Conservation (phyloP, 345 rosid species). For the Isatis tinctoria region DNA sequence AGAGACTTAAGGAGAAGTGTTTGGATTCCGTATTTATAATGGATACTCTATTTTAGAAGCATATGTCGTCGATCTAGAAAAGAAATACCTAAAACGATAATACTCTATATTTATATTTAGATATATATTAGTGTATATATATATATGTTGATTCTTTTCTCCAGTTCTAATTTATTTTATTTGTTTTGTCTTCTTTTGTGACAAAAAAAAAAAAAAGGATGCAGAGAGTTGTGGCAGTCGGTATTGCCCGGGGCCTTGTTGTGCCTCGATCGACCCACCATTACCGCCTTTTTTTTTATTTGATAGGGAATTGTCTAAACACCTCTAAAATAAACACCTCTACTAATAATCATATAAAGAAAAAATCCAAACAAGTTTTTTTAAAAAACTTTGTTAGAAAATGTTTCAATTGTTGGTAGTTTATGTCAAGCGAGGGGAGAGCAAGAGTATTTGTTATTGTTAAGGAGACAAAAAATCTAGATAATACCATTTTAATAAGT, state of each 20-base stretch:
- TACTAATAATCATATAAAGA: not conserved
- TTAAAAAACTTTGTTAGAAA: not conserved
- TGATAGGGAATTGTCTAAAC: conserved; percentile 3
- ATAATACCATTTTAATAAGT: too few species aligned
- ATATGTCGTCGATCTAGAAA: not conserved
- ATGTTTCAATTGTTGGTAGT: too few species aligned
- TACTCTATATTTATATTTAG: not conserved
- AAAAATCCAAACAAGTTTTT: not conserved
- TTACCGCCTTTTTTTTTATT: not conserved
- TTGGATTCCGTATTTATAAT: conserved; percentile 46
- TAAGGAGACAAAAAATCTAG: too few species aligned
- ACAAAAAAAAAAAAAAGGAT: conserved; percentile 15
- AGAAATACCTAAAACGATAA: not conserved
- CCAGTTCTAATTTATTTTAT: not conserved
- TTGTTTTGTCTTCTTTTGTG: conserved; percentile 12
- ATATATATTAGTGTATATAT: not conserved
- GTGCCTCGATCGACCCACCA: conserved; percentile 52
- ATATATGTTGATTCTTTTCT: not conserved
- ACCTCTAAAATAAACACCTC: conserved; percentile 33
- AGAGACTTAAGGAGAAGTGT: not conserved
- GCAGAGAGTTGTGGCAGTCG: conserved; percentile 57
- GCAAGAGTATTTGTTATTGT: not conserved
- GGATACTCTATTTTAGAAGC: conserved; percentile 9
- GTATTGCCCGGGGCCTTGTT: conserved; percentile 50
- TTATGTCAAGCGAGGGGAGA: not conserved